A percentile compares a stretch with the other conserved stretches of the same genome.
Conservation (phyloP, 345 rosid species). For the Populus nigra region DNA sequence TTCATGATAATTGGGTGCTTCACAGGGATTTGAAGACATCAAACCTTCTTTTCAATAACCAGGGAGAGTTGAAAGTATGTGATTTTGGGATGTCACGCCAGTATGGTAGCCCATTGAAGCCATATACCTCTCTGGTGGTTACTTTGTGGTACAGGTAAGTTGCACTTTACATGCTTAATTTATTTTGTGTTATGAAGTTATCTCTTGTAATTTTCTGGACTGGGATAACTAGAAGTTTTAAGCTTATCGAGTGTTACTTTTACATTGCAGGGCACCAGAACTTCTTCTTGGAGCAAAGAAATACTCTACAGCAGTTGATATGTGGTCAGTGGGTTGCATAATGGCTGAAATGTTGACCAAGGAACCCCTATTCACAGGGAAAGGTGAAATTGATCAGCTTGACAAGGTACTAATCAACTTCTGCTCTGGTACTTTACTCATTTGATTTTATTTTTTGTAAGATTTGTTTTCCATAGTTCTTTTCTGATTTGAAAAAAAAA, state of each 20-base stretch:
- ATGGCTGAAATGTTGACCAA: conserved; percentile 83
- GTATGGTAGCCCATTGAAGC: conserved; percentile 82
- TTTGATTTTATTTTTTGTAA: background rate
- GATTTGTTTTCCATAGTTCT: background rate
- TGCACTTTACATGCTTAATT: background rate
- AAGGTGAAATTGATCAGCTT: conserved; percentile 65
- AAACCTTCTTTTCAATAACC: conserved; percentile 75
- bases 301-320: conserved; percentile 84
- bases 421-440: background rate
- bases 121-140: conserved; percentile 72
- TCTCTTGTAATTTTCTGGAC: background rate
- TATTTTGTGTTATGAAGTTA: background rate
- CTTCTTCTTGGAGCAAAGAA: conserved; percentile 71
- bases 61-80: conserved; percentile 73
- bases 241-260: conserved; percentile 12
- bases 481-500: background rate
- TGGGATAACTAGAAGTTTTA: background rate
- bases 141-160: conserved; percentile 85
- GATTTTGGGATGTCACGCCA: conserved; percentile 89
- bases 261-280: conserved; percentile 71
- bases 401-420: conserved; percentile 45
- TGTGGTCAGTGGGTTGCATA: conserved; percentile 95
- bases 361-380: conserved; percentile 72
- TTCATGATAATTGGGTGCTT: conserved; percentile 89
- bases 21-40: conserved; percentile 91